Evolutionary conservation across 208 protist species (phyloP).

Genomic region (Leishmania tarentolae): DNA sequence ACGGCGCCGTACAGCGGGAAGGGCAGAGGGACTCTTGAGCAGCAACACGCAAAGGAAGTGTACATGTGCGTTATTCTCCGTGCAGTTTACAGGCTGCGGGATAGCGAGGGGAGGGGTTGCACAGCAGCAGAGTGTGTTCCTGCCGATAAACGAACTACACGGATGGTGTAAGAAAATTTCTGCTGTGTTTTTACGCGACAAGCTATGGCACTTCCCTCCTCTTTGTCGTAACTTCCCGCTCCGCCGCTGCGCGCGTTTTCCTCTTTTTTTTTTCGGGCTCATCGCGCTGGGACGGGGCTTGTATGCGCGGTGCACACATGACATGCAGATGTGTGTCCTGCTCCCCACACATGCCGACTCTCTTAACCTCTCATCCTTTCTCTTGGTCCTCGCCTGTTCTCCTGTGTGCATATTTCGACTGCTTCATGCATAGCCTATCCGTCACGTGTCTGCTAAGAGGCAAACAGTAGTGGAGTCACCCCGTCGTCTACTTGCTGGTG

Average conservation of each 20-base stretch:
- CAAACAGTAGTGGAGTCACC: neutral
- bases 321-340: neutral
- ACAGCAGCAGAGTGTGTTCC: neutral
- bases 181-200: neutral
- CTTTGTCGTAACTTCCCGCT: neutral
- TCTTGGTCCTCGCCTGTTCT: neutral
- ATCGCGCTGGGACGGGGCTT: neutral
- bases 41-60: neutral
- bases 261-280: neutral
- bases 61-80: neutral
- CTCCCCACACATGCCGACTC: neutral
- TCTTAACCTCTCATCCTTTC: neutral
- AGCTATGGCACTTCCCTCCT: neutral
- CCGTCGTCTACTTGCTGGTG: neutral
- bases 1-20: neutral
- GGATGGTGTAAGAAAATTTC: neutral
- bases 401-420: neutral
- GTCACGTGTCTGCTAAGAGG: neutral
- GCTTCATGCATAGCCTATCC: neutral
- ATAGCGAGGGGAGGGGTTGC: neutral
- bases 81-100: neutral
- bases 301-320: neutral
- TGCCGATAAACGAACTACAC: neutral
- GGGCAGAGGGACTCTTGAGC: neutral
- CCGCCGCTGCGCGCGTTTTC: neutral